A percentile compares a stretch with the other conserved stretches of the same genome.
These are phyloP conservation scores for Vaucheria bursata DNA, from an alignment of 352 stramenopile species.

Conservation along the genomic window DNA sequence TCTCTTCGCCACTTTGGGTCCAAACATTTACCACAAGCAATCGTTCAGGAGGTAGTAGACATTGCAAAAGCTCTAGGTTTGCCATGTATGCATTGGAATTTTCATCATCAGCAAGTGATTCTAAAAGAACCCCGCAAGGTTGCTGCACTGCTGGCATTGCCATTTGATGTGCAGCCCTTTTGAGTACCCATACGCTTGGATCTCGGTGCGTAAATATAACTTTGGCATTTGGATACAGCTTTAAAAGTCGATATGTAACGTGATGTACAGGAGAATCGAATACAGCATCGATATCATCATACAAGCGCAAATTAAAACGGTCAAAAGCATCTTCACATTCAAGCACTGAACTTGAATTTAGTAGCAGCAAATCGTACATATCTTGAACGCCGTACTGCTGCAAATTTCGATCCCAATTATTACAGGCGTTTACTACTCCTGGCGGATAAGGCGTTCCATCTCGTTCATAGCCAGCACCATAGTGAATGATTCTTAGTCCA, in stretches of 20 bases:
- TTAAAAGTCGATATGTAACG: not conserved
- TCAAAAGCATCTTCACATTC: not conserved
- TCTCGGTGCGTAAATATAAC: not conserved
- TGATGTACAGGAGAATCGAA: not conserved
- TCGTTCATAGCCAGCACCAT: not conserved
- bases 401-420: not conserved
- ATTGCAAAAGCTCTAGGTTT: not conserved
- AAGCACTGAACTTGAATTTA: not conserved
- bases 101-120: not conserved
- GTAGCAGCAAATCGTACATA: not conserved
- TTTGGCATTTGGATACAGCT: not conserved
- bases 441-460: not conserved
- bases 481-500: not conserved
- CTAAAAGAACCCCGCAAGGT: not conserved
- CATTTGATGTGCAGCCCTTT: not conserved
- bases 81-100: not conserved
- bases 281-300: not conserved
- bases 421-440: not conserved
- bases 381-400: not conserved
- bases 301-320: not conserved
- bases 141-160: not conserved
- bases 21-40: not conserved
- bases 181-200: not conserved
- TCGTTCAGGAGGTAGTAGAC: not conserved
- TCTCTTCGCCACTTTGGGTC: not conserved